Base-by-base conservation (phyloP, 2,329 filamentous ascomycete genomes). In the Sarocladium strictum region DNA sequence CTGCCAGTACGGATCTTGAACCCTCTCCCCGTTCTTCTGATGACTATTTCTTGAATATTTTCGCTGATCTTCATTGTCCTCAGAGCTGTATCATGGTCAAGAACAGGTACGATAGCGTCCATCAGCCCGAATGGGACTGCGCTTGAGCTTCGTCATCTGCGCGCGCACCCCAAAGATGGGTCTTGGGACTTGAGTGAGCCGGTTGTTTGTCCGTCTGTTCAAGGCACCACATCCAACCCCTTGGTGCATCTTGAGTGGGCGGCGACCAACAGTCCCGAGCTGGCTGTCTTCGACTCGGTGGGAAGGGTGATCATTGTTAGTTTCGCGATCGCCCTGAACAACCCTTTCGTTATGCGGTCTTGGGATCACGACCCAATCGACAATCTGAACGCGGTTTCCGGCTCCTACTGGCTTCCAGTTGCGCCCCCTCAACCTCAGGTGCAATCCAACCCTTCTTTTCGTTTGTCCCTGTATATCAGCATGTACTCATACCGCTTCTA, bases 81-180 rank as follows among this genome's bases (percentile, higher is more conserved):
- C 61, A 95, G 91, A 66, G 84, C 83, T 59, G 80, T 97, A 54
- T 85, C 88, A 27, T 97, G 93, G 92, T 96, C 93, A 11, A 91
- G 86, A 63, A 81, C 84, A 57, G 93, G 93, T 41, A 90, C 86
- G 57, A 89, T 97, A 60, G 92, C 92, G 26, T 87, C 86, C 54
- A 87, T 97, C 60, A 81, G 85, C 19, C 73, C 81, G 15, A 87
- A 92, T 69, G 87, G 89, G 26, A 79, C 79, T 49, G 78, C 77
- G 14, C 74, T 97, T 53, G 84, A 88, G 64, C 76, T 96, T 45
- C 84, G 86, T 56, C 86, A 89, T 65, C 76, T 96, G 52, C 79
- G 83, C 32, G 85, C 87, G 63, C 78, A 85, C 60, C 79, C 84
- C 1, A 77, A 84, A 12, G 80, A 87, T 69, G 89, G 86, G 2